Base-by-base conservation (phyloP, 2,329 filamentous ascomycete species). In the Harringtonia lauricola region DNA sequence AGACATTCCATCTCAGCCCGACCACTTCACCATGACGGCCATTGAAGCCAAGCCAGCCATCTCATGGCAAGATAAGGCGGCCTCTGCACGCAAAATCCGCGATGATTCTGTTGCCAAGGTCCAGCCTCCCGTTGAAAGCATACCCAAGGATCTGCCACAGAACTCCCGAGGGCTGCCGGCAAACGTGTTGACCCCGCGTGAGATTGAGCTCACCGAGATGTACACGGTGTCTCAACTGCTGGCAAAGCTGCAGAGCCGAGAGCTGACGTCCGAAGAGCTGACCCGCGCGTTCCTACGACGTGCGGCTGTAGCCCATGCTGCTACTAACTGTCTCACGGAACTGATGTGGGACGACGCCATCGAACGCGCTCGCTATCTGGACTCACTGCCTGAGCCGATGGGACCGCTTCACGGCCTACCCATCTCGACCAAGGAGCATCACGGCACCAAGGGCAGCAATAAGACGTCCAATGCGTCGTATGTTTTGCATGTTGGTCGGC, bases 381-480 rank as follows among this genome's bases (percentile, higher is more conserved):
- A 64, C 48, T 41, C 49, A 7, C 57, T 58, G 38, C 51, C 59
- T 10, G 44, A 46, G n/a, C 52, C 59, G 6, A 22, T 60, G 12
- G 62, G 62, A 0, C 58, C 61, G 12, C 52, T 64, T 2, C 61
- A 64, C 43, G 62, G 61, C 18, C 55, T 79, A 2, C 74, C 74
- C 0, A 21, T 44, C 3, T 39, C 36, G 4, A 21, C 36, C 30
- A 44, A 44, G 36, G 51, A 70, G 14, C 68, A 65, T 9, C 35
- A 37, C 13, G 41, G 41, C 35, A 43, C 29, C 22, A 8, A 24
- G 14, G 41, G 41, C 19, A 28, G 35, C 26, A 31, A n/a, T 2
- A 43, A 29, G 14, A 19, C 28, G 7, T 14, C 30, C 13, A 18
- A 31, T 22, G 39, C 21, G n/a, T 26, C 39, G 6, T 39, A n/a